Conservation (phyloP, 768 basidiomycete species). For the Lactarius trivialis region DNA sequence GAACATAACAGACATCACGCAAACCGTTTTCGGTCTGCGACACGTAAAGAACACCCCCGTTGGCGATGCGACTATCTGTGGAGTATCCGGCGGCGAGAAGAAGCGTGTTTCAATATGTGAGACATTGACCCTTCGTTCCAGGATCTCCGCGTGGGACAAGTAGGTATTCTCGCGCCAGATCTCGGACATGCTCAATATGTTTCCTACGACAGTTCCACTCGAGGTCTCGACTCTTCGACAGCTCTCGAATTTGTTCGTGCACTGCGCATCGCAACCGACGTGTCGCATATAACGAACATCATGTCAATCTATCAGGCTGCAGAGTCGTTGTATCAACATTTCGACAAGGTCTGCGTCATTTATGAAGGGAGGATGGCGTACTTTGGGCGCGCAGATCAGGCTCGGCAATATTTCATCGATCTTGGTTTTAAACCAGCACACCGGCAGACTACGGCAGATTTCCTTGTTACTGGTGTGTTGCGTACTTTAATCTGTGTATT, state of each 20-base stretch:
- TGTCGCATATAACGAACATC: slow-evolving; percentile 25
- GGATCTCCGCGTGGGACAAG: background rate
- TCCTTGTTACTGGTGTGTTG: slow-evolving; percentile 42
- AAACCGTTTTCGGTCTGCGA: slow-evolving; percentile 75
- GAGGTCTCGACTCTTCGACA: slow-evolving; percentile 79
- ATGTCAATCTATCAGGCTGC: slow-evolving; percentile 48
- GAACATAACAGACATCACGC: slow-evolving; percentile 44
- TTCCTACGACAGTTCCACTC: slow-evolving; percentile 73
- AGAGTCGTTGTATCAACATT: slow-evolving; percentile 67
- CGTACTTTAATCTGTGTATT: no score
- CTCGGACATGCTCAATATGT: background rate
- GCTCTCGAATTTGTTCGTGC: slow-evolving; percentile 81
- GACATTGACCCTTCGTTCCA: slow-evolving; percentile 8
- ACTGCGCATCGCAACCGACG: slow-evolving; percentile 75
- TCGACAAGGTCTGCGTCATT: slow-evolving; percentile 85
- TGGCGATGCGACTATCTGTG: slow-evolving; percentile 81
- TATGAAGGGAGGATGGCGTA: slow-evolving; percentile 77
- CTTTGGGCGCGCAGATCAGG: slow-evolving; percentile 67
- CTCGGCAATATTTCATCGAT: slow-evolving; percentile 70
- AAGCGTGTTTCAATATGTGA: slow-evolving; percentile 82
- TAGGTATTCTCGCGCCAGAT: background rate
- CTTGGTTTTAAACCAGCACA: slow-evolving; percentile 70
- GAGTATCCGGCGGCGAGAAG: slow-evolving; percentile 73
- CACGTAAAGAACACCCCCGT: slow-evolving; percentile 76
- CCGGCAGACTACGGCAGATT: slow-evolving; percentile 82